phyloP scores from a whole-genome alignment of 768 basidiomycete species.

The Xerocomellus amylosporus region DNA sequence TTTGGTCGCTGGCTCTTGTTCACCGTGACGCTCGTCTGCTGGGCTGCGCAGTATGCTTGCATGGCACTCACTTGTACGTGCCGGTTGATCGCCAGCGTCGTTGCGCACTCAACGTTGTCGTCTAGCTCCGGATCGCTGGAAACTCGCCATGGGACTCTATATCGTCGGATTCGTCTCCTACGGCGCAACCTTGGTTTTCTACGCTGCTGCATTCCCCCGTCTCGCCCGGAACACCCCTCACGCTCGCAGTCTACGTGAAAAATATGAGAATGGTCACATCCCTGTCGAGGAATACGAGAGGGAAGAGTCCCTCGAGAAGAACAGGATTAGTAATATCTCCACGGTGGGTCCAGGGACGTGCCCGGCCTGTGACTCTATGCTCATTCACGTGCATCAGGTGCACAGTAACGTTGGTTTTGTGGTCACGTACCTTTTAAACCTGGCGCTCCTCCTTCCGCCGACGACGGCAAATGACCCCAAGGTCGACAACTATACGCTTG shows the following conservation, averaged over 20 bases:
- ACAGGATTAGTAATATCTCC: conserved; percentile 79
- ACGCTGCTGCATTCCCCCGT: conserved; percentile 73
- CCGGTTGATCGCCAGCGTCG: not conserved
- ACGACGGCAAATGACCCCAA: conserved; percentile 44
- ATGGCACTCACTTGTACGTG: conserved; percentile 67
- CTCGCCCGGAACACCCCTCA: conserved; percentile 75
- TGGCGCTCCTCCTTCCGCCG: conserved; percentile 65
- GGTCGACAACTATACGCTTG: conserved; percentile 73
- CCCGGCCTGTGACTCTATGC: not conserved
- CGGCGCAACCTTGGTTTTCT: conserved; percentile 80
- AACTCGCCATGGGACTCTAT: conserved; percentile 72
- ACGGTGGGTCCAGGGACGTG: conserved; percentile 46
- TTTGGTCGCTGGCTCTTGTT: conserved; percentile 82
- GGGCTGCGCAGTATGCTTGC: conserved; percentile 77
- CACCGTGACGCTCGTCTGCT: conserved; percentile 67
- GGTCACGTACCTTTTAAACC: conserved; percentile 58
- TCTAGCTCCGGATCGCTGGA: conserved; percentile 66
- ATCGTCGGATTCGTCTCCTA: conserved; percentile 79
- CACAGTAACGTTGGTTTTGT: conserved; percentile 80
- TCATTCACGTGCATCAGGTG: conserved; percentile 38
- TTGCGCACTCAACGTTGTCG: not conserved
- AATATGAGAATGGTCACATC: conserved; percentile 59
- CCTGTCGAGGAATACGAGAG: conserved; percentile 60
- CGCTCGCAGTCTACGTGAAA: conserved; percentile 51
- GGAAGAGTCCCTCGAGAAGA: conserved; percentile 81